Conservation (phyloP, 148 eudicot genomes). For the Rhododendron ferrugineum region DNA sequence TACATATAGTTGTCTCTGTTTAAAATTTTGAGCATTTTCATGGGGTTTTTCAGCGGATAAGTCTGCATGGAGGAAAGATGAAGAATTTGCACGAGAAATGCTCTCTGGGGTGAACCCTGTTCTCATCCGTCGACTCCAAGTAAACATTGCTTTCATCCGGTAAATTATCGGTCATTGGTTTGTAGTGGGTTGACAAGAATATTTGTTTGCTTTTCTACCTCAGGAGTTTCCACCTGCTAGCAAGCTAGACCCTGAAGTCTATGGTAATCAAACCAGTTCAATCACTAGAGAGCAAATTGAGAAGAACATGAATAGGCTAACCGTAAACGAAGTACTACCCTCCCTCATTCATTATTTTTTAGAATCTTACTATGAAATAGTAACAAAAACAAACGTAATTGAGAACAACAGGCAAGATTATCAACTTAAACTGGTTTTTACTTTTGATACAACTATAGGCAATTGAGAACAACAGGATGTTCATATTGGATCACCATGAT, state of each 20-base stretch:
- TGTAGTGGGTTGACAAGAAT: neutral
- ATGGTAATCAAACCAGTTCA: slow-evolving; percentile 71
- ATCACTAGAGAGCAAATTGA: slow-evolving; percentile 62
- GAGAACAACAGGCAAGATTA: neutral
- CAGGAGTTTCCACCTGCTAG: slow-evolving; percentile 88
- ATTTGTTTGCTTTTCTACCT: slow-evolving; percentile 1
- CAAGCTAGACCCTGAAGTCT: slow-evolving; percentile 50
- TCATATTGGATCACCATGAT: slow-evolving; percentile 83
- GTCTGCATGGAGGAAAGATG: slow-evolving; percentile 93
- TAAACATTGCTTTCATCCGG: slow-evolving; percentile 20
- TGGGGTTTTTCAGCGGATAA: slow-evolving; percentile 41
- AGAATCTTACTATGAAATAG: neutral
- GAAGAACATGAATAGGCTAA: slow-evolving; percentile 62
- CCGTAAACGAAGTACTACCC: slow-evolving; percentile 44
- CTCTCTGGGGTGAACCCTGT: slow-evolving; percentile 94
- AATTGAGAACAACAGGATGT: slow-evolving; percentile 49
- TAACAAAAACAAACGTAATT: neutral
- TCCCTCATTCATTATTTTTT: neutral
- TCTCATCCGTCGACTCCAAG: slow-evolving; percentile 55
- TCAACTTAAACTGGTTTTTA: neutral
- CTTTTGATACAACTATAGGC: slow-evolving; percentile 37
- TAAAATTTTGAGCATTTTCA: neutral
- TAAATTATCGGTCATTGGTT: neutral
- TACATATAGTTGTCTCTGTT: neutral
- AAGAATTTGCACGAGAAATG: slow-evolving; percentile 93